Conservation (phyloP, 108 stramenopile genomes). For the Tribonema minus region DNA sequence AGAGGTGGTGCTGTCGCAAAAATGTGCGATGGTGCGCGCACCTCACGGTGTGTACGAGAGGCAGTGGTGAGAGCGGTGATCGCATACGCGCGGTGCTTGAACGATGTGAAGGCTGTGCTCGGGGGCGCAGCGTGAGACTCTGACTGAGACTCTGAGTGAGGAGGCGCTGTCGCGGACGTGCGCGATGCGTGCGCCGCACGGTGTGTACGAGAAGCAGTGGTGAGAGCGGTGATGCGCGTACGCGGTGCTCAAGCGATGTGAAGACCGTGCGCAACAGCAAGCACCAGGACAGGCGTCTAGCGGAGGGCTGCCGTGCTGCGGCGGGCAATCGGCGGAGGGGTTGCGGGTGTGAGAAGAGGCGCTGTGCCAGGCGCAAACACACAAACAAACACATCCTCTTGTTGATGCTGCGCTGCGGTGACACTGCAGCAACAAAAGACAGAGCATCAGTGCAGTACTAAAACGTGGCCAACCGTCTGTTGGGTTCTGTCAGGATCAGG, state of each 20-base stretch:
- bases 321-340: not conserved
- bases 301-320: not conserved
- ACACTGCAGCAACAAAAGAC: too few relatives aligned
- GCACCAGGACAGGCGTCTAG: not conserved
- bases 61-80: not conserved
- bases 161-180: too few relatives aligned
- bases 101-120: not conserved
- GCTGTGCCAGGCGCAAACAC: too few relatives aligned
- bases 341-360: too few relatives aligned
- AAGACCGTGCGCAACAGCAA: not conserved
- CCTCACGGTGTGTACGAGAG: not conserved
- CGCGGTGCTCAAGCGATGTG: not conserved
- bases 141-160: too few relatives aligned
- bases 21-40: too few relatives aligned
- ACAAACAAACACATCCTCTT: too few relatives aligned
- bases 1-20: too few relatives aligned
- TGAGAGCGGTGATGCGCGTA: not conserved
- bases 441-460: too few relatives aligned
- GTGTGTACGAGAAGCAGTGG: not conserved
- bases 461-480: too few relatives aligned
- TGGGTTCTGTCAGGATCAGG: too few relatives aligned
- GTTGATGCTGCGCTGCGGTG: too few relatives aligned
- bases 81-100: not conserved
- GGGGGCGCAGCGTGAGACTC: not conserved
- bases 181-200: conserved; percentile 1